Conservation (phyloP, 2,329 filamentous ascomycete genomes). For the Cladosporium sp. region DNA sequence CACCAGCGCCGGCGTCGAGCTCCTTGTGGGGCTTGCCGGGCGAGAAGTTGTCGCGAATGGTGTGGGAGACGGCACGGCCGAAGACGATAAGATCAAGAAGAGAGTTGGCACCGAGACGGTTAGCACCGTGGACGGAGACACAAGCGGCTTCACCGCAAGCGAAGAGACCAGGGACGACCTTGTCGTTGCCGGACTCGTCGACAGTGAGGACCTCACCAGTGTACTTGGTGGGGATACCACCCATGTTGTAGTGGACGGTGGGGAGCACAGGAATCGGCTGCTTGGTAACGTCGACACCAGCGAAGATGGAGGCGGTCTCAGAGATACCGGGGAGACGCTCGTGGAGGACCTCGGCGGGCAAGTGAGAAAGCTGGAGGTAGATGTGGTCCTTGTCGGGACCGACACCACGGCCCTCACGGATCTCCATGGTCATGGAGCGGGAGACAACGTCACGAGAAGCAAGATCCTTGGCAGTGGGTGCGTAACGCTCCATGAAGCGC, state of each 20-base stretch:
- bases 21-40: conserved; percentile 79
- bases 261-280: conserved; percentile 95
- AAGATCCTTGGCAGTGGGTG: conserved; percentile 96
- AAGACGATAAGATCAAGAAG: conserved; percentile 97
- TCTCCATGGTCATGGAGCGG: conserved; percentile 97
- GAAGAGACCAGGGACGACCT: conserved; percentile 91
- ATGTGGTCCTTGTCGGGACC: conserved; percentile 98
- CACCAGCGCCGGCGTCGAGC: conserved; percentile 79
- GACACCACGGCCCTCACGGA: conserved; percentile 94
- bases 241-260: conserved; percentile 99
- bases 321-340: conserved; percentile 98
- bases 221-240: conserved; percentile 96
- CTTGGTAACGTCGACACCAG: conserved; percentile 94
- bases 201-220: conserved; percentile 93
- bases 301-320: conserved; percentile 95
- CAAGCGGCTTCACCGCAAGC: conserved; percentile 97
- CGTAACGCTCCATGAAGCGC: conserved; percentile 99
- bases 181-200: conserved; percentile 81
- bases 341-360: conserved; percentile 87
- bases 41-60: conserved; percentile 89
- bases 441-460: conserved; percentile 95
- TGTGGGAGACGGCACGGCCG: conserved; percentile 94
- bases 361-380: conserved; percentile 94
- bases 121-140: conserved; percentile 96
- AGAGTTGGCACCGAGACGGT: conserved; percentile 96